Conservation (phyloP, 345 rosid species). For the Dipteronia dyeriana region DNA sequence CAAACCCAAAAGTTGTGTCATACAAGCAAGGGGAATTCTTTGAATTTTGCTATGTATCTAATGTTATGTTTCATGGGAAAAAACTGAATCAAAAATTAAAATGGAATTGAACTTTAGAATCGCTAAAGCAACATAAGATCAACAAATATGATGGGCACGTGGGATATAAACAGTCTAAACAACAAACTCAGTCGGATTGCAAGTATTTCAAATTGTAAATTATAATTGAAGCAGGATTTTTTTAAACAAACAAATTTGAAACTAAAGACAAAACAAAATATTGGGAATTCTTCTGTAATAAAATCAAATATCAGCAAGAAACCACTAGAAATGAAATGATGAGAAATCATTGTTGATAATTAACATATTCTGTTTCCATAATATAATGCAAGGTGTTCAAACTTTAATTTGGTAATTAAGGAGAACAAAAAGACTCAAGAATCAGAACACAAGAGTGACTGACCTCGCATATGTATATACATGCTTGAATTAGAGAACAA, state of each 20-base stretch:
- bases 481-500: too few relatives aligned
- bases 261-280: too few relatives aligned
- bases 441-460: too few relatives aligned
- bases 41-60: background rate
- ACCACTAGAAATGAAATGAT: background rate
- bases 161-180: background rate
- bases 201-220: too few relatives aligned
- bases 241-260: background rate
- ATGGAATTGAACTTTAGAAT: too few relatives aligned
- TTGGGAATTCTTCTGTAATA: background rate
- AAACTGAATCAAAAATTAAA: background rate
- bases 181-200: background rate
- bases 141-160: background rate
- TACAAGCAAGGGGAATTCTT: background rate
- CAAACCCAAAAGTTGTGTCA: slow-evolving; percentile 27
- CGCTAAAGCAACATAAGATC: background rate
- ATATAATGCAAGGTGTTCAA: too few relatives aligned
- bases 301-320: background rate
- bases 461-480: too few relatives aligned
- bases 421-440: too few relatives aligned
- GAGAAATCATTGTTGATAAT: background rate
- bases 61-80: background rate
- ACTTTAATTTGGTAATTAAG: too few relatives aligned
- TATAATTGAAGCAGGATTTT: background rate
- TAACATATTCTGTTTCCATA: too few relatives aligned